A percentile compares a stretch with the other conserved stretches of the same genome.
phyloP scores from a whole-genome alignment of 2,329 filamentous ascomycete species.

The Geoglossum cookeanum region DNA sequence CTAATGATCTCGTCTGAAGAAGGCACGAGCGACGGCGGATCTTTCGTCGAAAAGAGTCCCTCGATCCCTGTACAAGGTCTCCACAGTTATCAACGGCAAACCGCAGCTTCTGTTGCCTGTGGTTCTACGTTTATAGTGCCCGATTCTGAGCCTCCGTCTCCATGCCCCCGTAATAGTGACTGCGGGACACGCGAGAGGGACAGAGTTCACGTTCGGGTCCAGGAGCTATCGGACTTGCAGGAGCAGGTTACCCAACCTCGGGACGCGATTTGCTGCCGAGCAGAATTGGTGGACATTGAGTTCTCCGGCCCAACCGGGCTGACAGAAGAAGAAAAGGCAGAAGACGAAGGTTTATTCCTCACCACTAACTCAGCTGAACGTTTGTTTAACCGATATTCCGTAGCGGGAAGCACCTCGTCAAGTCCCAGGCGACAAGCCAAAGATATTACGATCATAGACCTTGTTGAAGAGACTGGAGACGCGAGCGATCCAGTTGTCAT shows the following conservation, averaged over 20 bases:
- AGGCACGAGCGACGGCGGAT: not conserved
- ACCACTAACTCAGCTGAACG: not conserved
- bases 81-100: not conserved
- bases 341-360: not conserved
- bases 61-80: not conserved
- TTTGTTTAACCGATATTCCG: not conserved
- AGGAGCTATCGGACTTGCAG: not conserved
- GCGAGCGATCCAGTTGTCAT: not conserved
- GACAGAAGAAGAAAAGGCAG: not conserved
- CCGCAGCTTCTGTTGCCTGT: not conserved
- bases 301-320: not conserved
- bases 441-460: not conserved
- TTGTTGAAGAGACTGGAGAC: not conserved
- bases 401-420: not conserved
- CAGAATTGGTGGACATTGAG: not conserved
- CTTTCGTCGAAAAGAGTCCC: not conserved
- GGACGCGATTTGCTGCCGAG: not conserved
- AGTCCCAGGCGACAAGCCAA: not conserved
- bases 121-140: not conserved
- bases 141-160: not conserved
- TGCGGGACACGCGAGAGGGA: not conserved
- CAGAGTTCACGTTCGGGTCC: not conserved
- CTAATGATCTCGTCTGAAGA: not conserved
- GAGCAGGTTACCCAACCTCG: not conserved
- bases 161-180: not conserved